Percentiles rank a stretch among this genome's conserved stretches.
Evolutionary conservation across 1,284 basidiomycete species (phyloP).

Genomic region (Trichosporon coremiiforme): DNA sequence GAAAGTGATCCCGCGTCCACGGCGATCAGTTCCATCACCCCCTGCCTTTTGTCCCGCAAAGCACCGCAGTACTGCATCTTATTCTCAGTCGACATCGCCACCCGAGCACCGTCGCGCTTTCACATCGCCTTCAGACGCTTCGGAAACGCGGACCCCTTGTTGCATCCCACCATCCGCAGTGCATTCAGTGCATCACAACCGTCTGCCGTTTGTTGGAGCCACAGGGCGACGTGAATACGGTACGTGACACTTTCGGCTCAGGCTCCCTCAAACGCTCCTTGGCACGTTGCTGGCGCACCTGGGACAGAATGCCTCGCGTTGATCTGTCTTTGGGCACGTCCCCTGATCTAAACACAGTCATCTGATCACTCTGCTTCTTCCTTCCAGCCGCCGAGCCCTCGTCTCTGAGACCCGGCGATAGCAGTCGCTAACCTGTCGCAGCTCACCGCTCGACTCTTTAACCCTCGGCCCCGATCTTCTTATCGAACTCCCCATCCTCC

Average conservation of each 20-base stretch:
- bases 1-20: neutral
- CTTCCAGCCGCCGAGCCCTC: neutral
- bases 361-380: neutral
- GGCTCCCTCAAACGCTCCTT: neutral
- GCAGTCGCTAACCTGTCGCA: slow-evolving; percentile 2
- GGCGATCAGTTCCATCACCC: slow-evolving; percentile 9
- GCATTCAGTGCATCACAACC: slow-evolving; percentile 1
- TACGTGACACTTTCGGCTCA: slow-evolving; percentile 13
- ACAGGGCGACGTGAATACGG: slow-evolving; percentile 17
- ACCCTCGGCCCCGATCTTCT: neutral
- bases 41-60: neutral
- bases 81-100: slow-evolving; percentile 16
- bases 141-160: slow-evolving; percentile 15
- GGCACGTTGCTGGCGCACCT: slow-evolving; percentile 2
- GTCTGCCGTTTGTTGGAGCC: neutral
- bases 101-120: slow-evolving; percentile 4
- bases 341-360: slow-evolving; percentile 11
- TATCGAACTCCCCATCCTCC: neutral
- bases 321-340: slow-evolving; percentile 1
- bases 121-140: slow-evolving; percentile 4
- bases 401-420: neutral
- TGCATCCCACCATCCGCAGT: neutral
- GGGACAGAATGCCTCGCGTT: neutral
- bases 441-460: neutral
- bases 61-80: neutral